Evolutionary conservation across 257 asterid genomes (phyloP).

Genomic region (Solanum gracilifrons): DNA sequence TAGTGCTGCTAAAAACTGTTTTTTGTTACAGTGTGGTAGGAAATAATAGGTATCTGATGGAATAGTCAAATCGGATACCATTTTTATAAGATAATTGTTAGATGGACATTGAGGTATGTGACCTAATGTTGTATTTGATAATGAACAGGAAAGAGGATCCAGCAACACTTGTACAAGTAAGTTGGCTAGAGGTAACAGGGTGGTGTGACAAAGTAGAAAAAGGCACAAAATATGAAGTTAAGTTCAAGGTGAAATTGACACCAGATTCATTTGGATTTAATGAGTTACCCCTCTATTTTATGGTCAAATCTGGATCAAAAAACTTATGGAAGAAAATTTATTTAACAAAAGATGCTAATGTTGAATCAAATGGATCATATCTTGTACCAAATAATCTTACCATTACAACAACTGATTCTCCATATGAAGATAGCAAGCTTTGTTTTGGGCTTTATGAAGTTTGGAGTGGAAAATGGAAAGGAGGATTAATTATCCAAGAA

Average conservation of each 20-base stretch:
- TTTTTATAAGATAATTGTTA: not conserved
- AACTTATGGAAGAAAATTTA: not conserved
- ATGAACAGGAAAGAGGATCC: not conserved
- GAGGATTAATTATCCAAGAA: constrained; percentile 1
- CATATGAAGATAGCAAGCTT: not conserved
- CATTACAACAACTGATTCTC: too few relatives aligned
- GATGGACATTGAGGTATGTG: not conserved
- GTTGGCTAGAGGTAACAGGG: constrained; percentile 4
- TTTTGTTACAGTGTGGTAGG: too few relatives aligned
- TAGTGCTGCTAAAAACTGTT: too few relatives aligned
- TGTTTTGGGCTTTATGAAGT: constrained; percentile 26
- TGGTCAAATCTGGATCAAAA: not conserved
- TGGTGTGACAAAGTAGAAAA: not conserved
- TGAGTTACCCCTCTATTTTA: not conserved
- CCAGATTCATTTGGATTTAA: not conserved
- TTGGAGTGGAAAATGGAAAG: constrained; percentile 10
- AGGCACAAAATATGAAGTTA: not conserved
- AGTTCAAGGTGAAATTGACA: not conserved
- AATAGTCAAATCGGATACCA: not conserved
- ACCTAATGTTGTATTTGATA: not conserved
- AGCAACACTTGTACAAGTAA: not conserved
- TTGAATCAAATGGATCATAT: not conserved
- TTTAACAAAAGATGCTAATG: not conserved
- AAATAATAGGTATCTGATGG: not conserved
- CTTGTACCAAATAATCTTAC: not conserved